Evolutionary conservation across 2,329 filamentous ascomycete species (phyloP), one percentile per base, ranked within the genome.

Genomic region (Sclerotinia borealis): DNA sequence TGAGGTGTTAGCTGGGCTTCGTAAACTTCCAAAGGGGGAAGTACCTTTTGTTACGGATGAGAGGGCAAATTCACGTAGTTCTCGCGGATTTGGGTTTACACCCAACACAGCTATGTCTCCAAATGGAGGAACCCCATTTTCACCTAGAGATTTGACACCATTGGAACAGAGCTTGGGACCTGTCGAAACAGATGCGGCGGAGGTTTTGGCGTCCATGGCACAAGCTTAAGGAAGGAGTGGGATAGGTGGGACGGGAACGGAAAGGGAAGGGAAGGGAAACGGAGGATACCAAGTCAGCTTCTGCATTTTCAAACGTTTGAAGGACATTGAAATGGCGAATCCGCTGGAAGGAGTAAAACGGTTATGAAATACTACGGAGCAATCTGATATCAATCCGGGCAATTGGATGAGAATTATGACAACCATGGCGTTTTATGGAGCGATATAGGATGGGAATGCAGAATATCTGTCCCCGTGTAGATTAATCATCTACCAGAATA

Each of bases 1-100:
- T 69, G 79, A 80, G 5, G 82, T 87, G 6, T 76, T 86, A 27
- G 78, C 77, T 2, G 80, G 79, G 11, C 75, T 75, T 4, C 79
- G 77, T 1, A 67, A 65, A 11, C 36, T 72, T 39, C 68, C 68
- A 55, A 65, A 59, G 8, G 67, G 66, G 10, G 69, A 69, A 31
- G 63, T 65, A 19, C 66, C 70, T n/a, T 61, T 54, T 4, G 67
- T 27, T 36, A 43, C 39, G 29, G 39, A 45, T 6, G 51, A 47
- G 19, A 37, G 48, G 1, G 25, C 15, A n/a, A 37, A 54, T 13
- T 63, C 63, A 25, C 52, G 52, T 17, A 50, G 37, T 25, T 34
- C 25, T 15, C 54, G 39, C 5, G 58, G 56, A 17, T 34, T n/a
- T 9, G 51, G 58, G 0, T 63, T 59, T n/a, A 63, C 66, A 36